Conservation (phyloP, 2,329 filamentous ascomycete species). For the Plectosphaerella sp. region DNA sequence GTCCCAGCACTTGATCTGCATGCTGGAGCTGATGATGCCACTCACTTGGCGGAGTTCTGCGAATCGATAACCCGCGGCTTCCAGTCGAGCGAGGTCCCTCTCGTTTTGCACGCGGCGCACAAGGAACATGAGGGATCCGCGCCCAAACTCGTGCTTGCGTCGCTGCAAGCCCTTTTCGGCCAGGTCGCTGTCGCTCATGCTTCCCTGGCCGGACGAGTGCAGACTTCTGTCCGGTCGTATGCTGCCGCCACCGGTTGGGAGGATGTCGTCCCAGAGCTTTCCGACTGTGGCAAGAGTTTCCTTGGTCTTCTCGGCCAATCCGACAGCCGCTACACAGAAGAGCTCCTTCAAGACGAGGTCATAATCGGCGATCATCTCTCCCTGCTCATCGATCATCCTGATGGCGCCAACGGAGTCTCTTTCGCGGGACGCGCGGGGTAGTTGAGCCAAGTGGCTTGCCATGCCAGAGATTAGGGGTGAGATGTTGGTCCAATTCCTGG, state of each 20-base stretch:
- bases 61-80: constrained; percentile 74
- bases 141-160: constrained; percentile 43
- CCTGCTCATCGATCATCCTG: constrained; percentile 47
- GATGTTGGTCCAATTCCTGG: constrained; percentile 70
- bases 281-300: constrained; percentile 61
- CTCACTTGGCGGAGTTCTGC: constrained; percentile 65
- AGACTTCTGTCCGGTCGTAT: constrained; percentile 2
- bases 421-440: constrained; percentile 34
- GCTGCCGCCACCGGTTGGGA: constrained; percentile 53
- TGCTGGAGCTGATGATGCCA: constrained; percentile 62
- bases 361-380: constrained; percentile 62
- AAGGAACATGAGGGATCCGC: constrained; percentile 77
- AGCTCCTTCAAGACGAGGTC: constrained; percentile 75
- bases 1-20: constrained; percentile 66
- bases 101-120: constrained; percentile 57
- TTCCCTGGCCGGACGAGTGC: constrained; percentile 1
- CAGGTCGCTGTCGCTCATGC: constrained; percentile 18
- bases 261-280: constrained; percentile 70
- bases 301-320: constrained; percentile 65
- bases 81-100: constrained; percentile 58
- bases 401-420: constrained; percentile 29
- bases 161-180: constrained; percentile 34
- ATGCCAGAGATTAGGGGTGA: constrained; percentile 66
- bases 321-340: constrained; percentile 74
- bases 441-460: constrained; percentile 60